These are phyloP conservation scores for Bryoerythrophyllum caledonicum DNA, from an alignment of 225 moss, liverwort and hornwort species.

Conservation along the genomic window DNA sequence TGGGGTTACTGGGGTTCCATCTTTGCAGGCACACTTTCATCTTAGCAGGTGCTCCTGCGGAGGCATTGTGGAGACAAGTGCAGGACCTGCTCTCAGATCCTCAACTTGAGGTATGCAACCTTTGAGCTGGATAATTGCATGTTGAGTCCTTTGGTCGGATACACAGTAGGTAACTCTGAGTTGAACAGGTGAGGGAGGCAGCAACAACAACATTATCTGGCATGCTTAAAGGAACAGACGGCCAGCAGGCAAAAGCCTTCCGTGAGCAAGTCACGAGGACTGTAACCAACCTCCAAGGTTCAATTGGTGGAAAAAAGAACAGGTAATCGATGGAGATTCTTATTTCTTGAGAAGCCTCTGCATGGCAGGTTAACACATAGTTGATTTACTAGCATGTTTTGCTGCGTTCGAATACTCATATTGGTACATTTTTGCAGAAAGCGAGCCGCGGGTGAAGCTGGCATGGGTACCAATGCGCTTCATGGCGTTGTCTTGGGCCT, in stretches of 20 bases:
- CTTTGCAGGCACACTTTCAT: constrained; percentile 83
- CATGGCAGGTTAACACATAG: too few species aligned
- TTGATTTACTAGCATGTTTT: constrained; percentile 7
- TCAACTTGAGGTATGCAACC: constrained; percentile 86
- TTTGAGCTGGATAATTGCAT: constrained; percentile 12
- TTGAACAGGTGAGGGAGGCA: constrained; percentile 80
- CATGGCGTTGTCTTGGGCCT: constrained; percentile 89
- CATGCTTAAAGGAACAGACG: constrained; percentile 89
- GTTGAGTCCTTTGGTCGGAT: constrained; percentile 8
- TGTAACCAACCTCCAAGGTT: constrained; percentile 56
- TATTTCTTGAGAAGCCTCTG: not conserved
- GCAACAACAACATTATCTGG: constrained; percentile 93
- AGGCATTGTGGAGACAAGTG: constrained; percentile 76
- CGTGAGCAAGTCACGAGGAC: constrained; percentile 69
- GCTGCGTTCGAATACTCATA: constrained; percentile 9
- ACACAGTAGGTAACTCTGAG: constrained; percentile 21
- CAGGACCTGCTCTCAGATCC: constrained; percentile 87
- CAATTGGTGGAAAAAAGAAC: constrained; percentile 58
- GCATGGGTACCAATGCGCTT: constrained; percentile 55
- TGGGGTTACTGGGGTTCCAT: constrained; percentile 3
- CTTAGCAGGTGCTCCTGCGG: constrained; percentile 56
- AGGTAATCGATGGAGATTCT: constrained; percentile 47
- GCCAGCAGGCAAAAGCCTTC: constrained; percentile 69
- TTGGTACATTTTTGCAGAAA: constrained; percentile 46
- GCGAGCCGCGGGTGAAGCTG: constrained; percentile 46